phyloP scores from a whole-genome alignment of 176 grass and related monocot genomes.

The Oryza nivara region DNA sequence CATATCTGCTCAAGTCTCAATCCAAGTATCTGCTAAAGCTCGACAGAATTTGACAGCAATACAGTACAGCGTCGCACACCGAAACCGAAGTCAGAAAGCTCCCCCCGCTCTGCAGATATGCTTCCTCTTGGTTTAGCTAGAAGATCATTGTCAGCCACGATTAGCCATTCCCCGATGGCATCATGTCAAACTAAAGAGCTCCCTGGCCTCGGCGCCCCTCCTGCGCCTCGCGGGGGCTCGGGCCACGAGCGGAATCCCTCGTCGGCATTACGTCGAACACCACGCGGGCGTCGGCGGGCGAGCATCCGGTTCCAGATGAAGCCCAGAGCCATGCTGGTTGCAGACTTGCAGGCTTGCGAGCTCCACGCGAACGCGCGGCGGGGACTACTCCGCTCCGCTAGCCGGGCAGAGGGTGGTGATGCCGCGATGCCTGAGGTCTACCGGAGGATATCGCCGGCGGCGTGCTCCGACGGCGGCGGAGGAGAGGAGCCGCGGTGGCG shows the following conservation, averaged over 20 bases:
- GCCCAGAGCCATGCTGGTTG: constrained; percentile 46
- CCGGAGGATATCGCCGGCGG: constrained; percentile 35
- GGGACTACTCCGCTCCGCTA: neutral
- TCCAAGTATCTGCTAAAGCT: constrained; percentile 45
- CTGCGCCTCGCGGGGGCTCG: constrained; percentile 44
- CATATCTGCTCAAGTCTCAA: constrained; percentile 47
- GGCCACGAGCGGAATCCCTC: constrained; percentile 55
- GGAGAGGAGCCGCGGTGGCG: neutral
- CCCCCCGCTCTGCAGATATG: constrained; percentile 34
- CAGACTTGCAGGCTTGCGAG: neutral
- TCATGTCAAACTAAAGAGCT: constrained; percentile 24
- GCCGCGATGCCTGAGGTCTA: constrained; percentile 22
- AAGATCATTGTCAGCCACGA: constrained; percentile 67
- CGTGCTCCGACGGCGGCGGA: neutral
- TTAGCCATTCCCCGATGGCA: constrained; percentile 43
- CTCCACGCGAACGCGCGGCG: constrained; percentile 51
- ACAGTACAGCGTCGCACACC: constrained; percentile 37
- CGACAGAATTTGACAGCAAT: constrained; percentile 46
- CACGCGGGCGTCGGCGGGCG: constrained; percentile 43
- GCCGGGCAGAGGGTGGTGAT: neutral
- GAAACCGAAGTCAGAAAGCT: constrained; percentile 40
- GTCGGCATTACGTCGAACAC: constrained; percentile 61
- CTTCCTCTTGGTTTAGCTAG: constrained; percentile 53
- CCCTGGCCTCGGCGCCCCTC: constrained; percentile 52
- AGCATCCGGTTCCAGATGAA: constrained; percentile 53